Percentiles rank a stretch among this genome's conserved stretches.
phyloP scores from a whole-genome alignment of 768 basidiomycete genomes.

The Tylopilus vinaceipallidus region DNA sequence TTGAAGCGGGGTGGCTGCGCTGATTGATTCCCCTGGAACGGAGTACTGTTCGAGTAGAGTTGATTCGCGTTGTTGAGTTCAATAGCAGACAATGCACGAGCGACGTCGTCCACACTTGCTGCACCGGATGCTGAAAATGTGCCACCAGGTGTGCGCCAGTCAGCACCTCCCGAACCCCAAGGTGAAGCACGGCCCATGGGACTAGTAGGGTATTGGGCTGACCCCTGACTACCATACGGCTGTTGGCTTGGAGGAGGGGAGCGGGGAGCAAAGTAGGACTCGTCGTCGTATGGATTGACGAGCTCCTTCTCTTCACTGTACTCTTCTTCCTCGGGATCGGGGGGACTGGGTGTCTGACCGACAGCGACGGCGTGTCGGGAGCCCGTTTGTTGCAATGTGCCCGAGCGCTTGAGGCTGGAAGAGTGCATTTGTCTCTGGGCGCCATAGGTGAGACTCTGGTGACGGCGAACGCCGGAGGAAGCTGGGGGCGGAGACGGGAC shows the following conservation, averaged over 20 bases:
- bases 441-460: constrained; percentile 77
- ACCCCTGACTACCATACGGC: constrained; percentile 35
- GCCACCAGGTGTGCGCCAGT: constrained; percentile 53
- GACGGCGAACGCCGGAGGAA: constrained; percentile 70
- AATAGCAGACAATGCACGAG: constrained; percentile 67
- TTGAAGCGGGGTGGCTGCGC: constrained; percentile 72
- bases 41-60: constrained; percentile 27
- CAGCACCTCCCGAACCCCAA: constrained; percentile 55
- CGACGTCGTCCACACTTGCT: constrained; percentile 66
- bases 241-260: constrained; percentile 42
- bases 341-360: constrained; percentile 43
- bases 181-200: constrained; percentile 64
- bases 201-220: constrained; percentile 47
- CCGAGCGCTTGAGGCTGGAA: constrained; percentile 67
- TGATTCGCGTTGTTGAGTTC: constrained; percentile 47
- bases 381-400: constrained; percentile 57
- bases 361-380: constrained; percentile 31
- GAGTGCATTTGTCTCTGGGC: constrained; percentile 51
- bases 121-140: constrained; percentile 29
- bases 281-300: constrained; percentile 48
- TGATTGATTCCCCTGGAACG: constrained; percentile 48
- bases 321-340: constrained; percentile 54
- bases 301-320: constrained; percentile 46
- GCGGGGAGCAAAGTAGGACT: constrained; percentile 50
- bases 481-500: constrained; percentile 71